Evolutionary conservation across 2,329 filamentous ascomycete genomes (phyloP).

Genomic region (Byssochlamys sp.): DNA sequence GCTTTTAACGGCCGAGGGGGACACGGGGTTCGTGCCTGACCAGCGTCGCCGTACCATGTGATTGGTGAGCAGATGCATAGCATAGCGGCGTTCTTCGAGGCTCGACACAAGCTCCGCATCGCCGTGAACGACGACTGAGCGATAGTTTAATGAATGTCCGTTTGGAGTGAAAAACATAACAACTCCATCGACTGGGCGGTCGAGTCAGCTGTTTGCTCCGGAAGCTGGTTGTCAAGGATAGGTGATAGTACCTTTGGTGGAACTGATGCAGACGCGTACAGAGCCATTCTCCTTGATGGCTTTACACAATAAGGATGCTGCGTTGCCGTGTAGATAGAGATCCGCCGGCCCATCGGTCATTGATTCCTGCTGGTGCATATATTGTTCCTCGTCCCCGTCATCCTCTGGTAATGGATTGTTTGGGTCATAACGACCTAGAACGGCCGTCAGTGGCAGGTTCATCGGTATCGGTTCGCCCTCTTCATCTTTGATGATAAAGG

Average conservation of each 20-base stretch:
- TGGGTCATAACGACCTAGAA: slow-evolving; percentile 4
- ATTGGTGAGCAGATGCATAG: slow-evolving; percentile 7
- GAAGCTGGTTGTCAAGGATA: neutral
- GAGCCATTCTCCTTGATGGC: slow-evolving; percentile 12
- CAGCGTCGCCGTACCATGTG: slow-evolving; percentile 6
- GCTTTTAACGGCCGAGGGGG: slow-evolving; percentile 1
- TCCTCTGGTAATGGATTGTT: neutral
- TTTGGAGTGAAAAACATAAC: slow-evolving; percentile 5
- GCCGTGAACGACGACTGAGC: slow-evolving; percentile 5
- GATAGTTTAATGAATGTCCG: slow-evolving; percentile 7
- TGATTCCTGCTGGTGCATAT: neutral
- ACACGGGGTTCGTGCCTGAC: slow-evolving; percentile 4
- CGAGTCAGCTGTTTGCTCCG: neutral
- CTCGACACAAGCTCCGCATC: slow-evolving; percentile 1
- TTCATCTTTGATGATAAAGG: slow-evolving; percentile 5
- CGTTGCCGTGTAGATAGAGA: slow-evolving; percentile 29
- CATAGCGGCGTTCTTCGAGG: slow-evolving; percentile 1
- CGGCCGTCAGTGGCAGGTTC: slow-evolving; percentile 5
- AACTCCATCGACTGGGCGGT: slow-evolving; percentile 3
- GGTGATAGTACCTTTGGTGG: neutral
- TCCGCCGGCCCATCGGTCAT: slow-evolving; percentile 1
- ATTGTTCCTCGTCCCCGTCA: slow-evolving; percentile 2
- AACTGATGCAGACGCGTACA: slow-evolving; percentile 8
- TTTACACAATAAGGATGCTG: slow-evolving; percentile 17
- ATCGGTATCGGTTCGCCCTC: slow-evolving; percentile 4